Base-by-base conservation (phyloP, 495 filamentous ascomycete genomes). In the Cryomyces antarcticus region DNA sequence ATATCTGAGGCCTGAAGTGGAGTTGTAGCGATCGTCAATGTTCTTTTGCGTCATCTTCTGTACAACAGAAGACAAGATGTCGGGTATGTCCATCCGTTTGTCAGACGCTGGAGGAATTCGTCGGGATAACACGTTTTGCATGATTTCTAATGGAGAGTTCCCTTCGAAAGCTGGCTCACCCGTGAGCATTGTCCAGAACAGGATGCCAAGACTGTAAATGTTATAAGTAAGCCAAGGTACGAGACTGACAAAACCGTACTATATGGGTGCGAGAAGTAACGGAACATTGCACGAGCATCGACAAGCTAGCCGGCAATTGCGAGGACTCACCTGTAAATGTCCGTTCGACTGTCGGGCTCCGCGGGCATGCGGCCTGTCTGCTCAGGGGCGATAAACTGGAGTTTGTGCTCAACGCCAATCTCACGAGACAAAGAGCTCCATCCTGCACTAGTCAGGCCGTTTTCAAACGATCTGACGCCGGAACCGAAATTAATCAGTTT, bases 361-460 rank as follows among this genome's bases (percentile, higher is more conserved):
- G 79, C 83, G 3, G 82, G 79, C 71, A 92, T 78, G 11, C 86
- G 75, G 27, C 86, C 86, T 10, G 85, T 94, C 64, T 93, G 85
- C 50, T 94, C 86, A 0, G 86, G 83, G 37, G 82, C 84, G 55
- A 94, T 85, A 52, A 77, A 92, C 45, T 83, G 73, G 17, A 94
- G 63, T 59, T 89, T 92, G 49, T 82, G 78, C 54, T 80, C 81
- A 28, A 82, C 77, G 0, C 84, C 85, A 31, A 82, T 59, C 55
- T 89, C 80, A 34, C 75, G 72, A 4, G 79, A 83, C 34, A 93
- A 63, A 2, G 76, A 66, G 6, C 76, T 78, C 86, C 86, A 94
- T 36, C 83, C 83, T 38, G 78, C 75, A 50, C 79, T 83, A 10
- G 77, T 81, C 34, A 94, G 64, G 12, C 83, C 81, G 62, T 89